phyloP scores from a whole-genome alignment of 176 grass and related monocot species.

The Microstegium vimineum region DNA sequence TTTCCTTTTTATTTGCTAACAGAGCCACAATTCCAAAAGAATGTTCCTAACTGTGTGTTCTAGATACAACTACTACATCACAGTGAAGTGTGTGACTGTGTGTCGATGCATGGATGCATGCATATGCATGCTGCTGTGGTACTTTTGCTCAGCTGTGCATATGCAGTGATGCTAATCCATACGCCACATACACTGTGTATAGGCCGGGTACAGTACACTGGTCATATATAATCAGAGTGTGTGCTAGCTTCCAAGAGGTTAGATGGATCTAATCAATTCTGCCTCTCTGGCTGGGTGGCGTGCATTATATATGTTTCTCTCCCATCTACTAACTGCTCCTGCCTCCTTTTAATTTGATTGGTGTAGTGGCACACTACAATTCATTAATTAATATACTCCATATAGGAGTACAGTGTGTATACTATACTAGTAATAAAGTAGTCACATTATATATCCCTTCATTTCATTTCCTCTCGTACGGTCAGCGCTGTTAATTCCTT shows the following conservation, averaged over 20 bases:
- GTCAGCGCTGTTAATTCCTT: not conserved
- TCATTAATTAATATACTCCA: no score
- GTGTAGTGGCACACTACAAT: not conserved
- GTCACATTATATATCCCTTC: no score
- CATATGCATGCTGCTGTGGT: not conserved
- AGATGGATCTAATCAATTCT: conserved; percentile 28
- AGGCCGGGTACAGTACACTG: not conserved
- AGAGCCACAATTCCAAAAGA: not conserved
- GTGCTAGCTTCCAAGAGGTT: conserved; percentile 3
- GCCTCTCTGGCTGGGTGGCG: not conserved
- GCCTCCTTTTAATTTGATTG: not conserved
- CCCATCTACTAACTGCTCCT: not conserved
- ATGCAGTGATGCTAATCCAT: not conserved
- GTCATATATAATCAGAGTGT: not conserved
- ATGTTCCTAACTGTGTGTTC: not conserved
- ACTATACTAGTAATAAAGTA: not conserved
- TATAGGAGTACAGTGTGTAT: not conserved
- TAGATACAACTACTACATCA: not conserved
- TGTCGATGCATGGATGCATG: not conserved
- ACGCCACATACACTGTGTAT: not conserved
- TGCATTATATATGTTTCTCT: not conserved
- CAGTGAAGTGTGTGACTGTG: not conserved
- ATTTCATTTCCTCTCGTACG: no score
- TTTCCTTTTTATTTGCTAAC: no score
- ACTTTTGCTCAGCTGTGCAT: not conserved